Evolutionary conservation across 2,329 filamentous ascomycete genomes (phyloP).

Genomic region (Helminthosporium solani): DNA sequence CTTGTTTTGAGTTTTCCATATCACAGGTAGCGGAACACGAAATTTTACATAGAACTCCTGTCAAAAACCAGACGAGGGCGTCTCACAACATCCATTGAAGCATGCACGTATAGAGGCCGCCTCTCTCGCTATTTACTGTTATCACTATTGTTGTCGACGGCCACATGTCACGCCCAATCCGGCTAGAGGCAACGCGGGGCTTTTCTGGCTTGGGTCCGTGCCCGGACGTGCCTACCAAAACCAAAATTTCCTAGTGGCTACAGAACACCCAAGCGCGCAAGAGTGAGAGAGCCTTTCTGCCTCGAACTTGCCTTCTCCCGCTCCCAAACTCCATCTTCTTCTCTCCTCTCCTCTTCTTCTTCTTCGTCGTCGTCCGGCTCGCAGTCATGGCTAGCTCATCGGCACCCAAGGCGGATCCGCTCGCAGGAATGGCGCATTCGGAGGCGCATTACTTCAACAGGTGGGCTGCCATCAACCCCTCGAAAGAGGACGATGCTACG

Average conservation of each 20-base stretch:
- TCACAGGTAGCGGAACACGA: slow-evolving; percentile 6
- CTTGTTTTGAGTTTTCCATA: neutral
- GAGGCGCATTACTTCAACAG: slow-evolving; percentile 99
- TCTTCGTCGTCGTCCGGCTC: slow-evolving; percentile 1
- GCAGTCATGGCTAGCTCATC: slow-evolving; percentile 29
- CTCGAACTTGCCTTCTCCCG: slow-evolving; percentile 2
- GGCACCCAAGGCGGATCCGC: slow-evolving; percentile 28
- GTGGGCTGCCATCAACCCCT: slow-evolving; percentile 49
- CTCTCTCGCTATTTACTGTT: no score
- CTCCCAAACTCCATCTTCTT: slow-evolving; percentile 11
- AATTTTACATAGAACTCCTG: no score
- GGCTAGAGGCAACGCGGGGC: slow-evolving; percentile 8
- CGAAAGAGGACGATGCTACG: slow-evolving; percentile 18
- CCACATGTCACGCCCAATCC: neutral
- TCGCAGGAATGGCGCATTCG: slow-evolving; percentile 80
- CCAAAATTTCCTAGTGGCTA: slow-evolving; percentile 30
- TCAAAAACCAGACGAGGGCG: no score
- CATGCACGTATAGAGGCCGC: no score
- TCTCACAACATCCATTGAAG: no score
- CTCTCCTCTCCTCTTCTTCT: slow-evolving; percentile 6
- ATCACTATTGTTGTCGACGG: no score
- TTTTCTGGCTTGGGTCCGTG: slow-evolving; percentile 18
- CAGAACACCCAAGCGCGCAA: slow-evolving; percentile 4
- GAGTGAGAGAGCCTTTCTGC: slow-evolving; percentile 13
- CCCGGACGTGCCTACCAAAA: slow-evolving; percentile 20